Evolutionary conservation across 495 filamentous ascomycete genomes (phyloP), one percentile per base, ranked within the genome.

Genomic region (Letharia columbiana): DNA sequence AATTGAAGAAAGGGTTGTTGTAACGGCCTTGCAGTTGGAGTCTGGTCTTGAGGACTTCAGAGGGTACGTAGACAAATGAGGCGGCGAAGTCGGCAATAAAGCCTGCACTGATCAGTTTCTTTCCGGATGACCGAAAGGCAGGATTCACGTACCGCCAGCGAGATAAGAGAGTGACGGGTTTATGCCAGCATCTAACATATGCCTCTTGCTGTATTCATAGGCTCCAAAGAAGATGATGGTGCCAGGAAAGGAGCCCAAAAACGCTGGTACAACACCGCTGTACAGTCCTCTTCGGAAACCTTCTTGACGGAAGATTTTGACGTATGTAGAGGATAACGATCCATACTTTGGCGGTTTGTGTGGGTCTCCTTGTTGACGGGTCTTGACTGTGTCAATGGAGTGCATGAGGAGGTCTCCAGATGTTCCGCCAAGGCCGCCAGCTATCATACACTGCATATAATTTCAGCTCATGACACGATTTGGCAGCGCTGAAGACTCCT

Each of bases 361-460:
- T 41, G 92, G 91, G 72, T 97, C 95, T 71, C 94, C 94, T 78
- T 98, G 94, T 76, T 98, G 94, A 62, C 94, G 84, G n/a, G 94
- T 98, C 77, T 98, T 98, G 63, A 98, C 94, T 11, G 94, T 98
- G 78, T 98, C 94, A 75, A 98, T 83, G 57, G 93, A 97, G 76
- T 98, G 94, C 95, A 98, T 98, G 66, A 98, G 80, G 84, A 98
- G 91, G 76, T 98, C 94, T 61, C 94, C 94, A 58, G 89, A 92
- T 40, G 89, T 91, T 37, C 94, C 94, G 68, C 94, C 94, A 35
- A 90, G 74, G 62, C 92, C 94, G 65, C 94, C 94, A 17, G 95
- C 94, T 66, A 98, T 79, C 93, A 97, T 98, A 72, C 87, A 89
- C 91, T 98, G 72, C 47, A 52, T 4, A 44, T 4, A n/a, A 52